Evolutionary conservation across 805 yeast species (phyloP).

Genomic region (Grigorovia transvaalensis): DNA sequence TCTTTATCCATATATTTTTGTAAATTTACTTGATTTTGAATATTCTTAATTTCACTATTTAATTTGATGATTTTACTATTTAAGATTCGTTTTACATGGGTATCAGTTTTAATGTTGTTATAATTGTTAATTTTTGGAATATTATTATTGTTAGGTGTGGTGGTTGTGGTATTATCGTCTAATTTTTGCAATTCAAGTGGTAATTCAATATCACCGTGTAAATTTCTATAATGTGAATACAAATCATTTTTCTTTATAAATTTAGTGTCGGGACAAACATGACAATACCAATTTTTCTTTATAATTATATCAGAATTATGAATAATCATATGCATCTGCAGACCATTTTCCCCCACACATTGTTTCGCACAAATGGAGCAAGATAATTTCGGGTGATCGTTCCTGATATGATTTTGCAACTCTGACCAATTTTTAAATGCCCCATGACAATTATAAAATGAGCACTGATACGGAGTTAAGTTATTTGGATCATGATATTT

Average conservation of each 20-base stretch:
- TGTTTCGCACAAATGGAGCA: constrained; percentile 59
- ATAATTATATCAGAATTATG: constrained; percentile 47
- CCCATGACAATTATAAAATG: constrained; percentile 47
- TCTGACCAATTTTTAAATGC: constrained; percentile 65
- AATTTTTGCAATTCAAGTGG: constrained; percentile 7
- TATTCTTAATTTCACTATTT: constrained; percentile 10
- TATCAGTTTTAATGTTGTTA: neutral
- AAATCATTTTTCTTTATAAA: constrained; percentile 51
- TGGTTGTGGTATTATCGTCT: neutral
- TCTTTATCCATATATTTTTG: constrained; percentile 16
- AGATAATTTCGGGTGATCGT: constrained; percentile 58
- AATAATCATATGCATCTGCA: constrained; percentile 60
- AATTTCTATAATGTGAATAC: constrained; percentile 45
- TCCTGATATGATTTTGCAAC: constrained; percentile 57
- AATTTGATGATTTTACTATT: constrained; percentile 1
- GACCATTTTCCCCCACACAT: constrained; percentile 63
- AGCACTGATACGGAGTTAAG: constrained; percentile 41
- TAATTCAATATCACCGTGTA: constrained; percentile 24
- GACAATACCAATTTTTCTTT: constrained; percentile 62
- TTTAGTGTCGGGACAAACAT: constrained; percentile 34
- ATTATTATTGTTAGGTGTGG: neutral
- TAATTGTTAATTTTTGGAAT: neutral
- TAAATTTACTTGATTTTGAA: constrained; percentile 19
- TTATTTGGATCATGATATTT: constrained; percentile 48
- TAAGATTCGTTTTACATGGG: neutral